Percentiles rank a stretch among this genome's conserved stretches.
These are phyloP conservation scores for Colletotrichum tabaci DNA, from an alignment of 2,329 filamentous ascomycete genomes.

Conservation along the genomic window DNA sequence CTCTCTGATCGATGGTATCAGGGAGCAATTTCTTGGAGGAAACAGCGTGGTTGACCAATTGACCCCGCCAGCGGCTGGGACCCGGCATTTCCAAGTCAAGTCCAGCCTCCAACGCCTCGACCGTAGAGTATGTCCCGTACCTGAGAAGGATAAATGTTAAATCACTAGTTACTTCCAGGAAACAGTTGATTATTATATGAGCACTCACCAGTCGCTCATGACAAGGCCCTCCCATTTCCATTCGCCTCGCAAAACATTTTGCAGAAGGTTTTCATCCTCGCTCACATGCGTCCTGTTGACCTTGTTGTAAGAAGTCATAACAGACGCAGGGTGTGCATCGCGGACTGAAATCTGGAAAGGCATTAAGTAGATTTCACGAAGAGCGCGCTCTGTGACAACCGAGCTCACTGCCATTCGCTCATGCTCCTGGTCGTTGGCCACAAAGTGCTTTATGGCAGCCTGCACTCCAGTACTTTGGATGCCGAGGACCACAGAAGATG, in stretches of 20 bases:
- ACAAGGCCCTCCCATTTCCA: constrained; percentile 71
- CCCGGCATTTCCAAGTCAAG: constrained; percentile 74
- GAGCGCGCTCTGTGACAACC: constrained; percentile 53
- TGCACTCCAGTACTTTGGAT: constrained; percentile 52
- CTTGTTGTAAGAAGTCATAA: constrained; percentile 58
- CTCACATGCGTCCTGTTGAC: constrained; percentile 55
- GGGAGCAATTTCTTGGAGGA: constrained; percentile 68
- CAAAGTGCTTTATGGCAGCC: constrained; percentile 38
- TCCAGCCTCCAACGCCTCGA: constrained; percentile 64
- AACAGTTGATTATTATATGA: background rate
- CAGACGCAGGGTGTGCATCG: constrained; percentile 51
- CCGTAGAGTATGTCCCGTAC: constrained; percentile 68
- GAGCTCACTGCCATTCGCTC: constrained; percentile 52
- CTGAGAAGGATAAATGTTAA: background rate
- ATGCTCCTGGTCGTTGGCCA: constrained; percentile 49
- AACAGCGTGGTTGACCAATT: constrained; percentile 64
- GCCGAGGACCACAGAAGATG: constrained; percentile 55
- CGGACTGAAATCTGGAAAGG: constrained; percentile 56
- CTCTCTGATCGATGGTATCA: constrained; percentile 69
- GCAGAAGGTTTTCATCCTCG: constrained; percentile 54
- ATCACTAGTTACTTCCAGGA: too few relatives aligned
- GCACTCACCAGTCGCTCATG: constrained; percentile 70
- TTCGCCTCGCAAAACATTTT: constrained; percentile 66
- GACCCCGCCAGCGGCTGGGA: constrained; percentile 64
- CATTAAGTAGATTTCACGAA: constrained; percentile 56